Evolutionary conservation across 495 filamentous ascomycete genomes (phyloP), one percentile per base, ranked within the genome.

Genomic region (Neurospora sp.): DNA sequence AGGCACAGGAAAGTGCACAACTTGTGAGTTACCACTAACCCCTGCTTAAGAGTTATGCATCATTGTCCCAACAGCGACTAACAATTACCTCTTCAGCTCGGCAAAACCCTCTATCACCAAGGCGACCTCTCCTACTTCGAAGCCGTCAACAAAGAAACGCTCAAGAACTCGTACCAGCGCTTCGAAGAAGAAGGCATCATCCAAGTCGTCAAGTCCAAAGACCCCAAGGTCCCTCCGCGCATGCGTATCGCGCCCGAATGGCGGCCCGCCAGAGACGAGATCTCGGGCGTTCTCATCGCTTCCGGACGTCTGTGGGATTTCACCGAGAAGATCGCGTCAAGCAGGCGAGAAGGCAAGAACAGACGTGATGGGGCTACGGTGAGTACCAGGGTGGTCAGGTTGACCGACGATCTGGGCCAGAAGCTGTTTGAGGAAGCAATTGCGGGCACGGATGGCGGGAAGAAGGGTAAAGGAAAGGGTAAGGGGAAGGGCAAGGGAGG

Each of bases 81-180:
- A 70, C 80, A 82, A 70, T 85, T 75, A 3, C 31, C 40, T 71
- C 39, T 14, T 12, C 70, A 94, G 92, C 89, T 98, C 20, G 96
- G 96, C 23, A 99, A 99, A 86, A 98, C 96, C 0, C 85, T 99
- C 9, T 99, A 97, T 79, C 94, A 98, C 80, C 96, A 99, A 86
- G 96, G 96, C 40, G 94, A 98, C 77, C 88, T 99, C 37, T 93
- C 90, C 31, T 98, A 99, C 80, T 97, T 97, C 76, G 96, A 99
- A 82, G 94, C 96, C 8, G 96, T 99, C 75, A 99, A 98, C 85
- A 97, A 97, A 73, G 94, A 98, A 79, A 94, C 94, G 1, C 89
- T 99, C 70, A 96, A 94, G 75, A 99, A 98, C 79, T 91, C 93
- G 3, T 97, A 93, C 81, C 86, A 90, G 74, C 90, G 92, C 31